A percentile compares a stretch with the other conserved stretches of the same genome.
These are phyloP conservation scores for Yamadazyma akitaensis DNA, from an alignment of 805 yeast genomes.

Conservation along the genomic window DNA sequence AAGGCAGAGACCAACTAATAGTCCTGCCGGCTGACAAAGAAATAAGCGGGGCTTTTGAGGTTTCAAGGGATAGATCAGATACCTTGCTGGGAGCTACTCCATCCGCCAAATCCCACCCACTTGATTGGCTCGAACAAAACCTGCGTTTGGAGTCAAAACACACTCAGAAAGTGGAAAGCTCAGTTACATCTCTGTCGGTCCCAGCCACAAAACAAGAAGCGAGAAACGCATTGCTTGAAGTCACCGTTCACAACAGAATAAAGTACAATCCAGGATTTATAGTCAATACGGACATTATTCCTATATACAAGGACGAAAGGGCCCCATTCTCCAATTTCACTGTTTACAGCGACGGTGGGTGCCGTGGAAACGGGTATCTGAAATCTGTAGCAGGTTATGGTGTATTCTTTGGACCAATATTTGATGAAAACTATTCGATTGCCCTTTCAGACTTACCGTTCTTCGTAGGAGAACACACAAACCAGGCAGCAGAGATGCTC, in stretches of 20 bases:
- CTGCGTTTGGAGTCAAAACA: not conserved
- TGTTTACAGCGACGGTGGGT: constrained; percentile 80
- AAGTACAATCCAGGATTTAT: not conserved
- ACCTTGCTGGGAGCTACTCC: not conserved
- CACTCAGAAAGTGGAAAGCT: too few species aligned
- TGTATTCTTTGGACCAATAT: constrained; percentile 45
- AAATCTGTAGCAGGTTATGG: constrained; percentile 58
- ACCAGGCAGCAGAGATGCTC: constrained; percentile 74
- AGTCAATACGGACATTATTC: not conserved
- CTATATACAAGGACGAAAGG: not conserved
- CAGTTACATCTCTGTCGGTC: too few species aligned
- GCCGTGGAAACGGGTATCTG: constrained; percentile 53
- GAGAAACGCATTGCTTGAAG: not conserved
- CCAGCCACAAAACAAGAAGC: not conserved
- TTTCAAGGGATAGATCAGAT: not conserved
- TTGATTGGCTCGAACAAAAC: not conserved
- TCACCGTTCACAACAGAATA: not conserved
- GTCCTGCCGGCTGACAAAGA: not conserved
- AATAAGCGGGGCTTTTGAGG: not conserved
- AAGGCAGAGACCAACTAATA: not conserved
- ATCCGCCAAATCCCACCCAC: not conserved
- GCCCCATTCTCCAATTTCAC: not conserved
- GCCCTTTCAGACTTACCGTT: constrained; percentile 35
- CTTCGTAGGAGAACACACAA: constrained; percentile 49
- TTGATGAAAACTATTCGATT: not conserved